Conservation (phyloP, 805 yeast species). For the Scheffersomyces amazonensis region DNA sequence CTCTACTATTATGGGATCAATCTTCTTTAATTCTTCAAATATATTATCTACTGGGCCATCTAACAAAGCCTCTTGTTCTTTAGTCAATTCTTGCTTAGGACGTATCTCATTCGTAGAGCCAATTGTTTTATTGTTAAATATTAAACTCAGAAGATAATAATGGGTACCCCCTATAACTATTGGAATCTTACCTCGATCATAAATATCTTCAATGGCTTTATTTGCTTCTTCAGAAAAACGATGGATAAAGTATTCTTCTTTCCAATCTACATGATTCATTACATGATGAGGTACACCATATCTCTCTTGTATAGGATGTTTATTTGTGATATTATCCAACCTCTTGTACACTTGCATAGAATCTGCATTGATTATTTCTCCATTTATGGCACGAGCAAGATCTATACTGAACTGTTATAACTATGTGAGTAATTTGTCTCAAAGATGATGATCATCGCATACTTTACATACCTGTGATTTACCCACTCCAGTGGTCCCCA, state of each 20-base stretch:
- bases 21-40: conserved; percentile 42
- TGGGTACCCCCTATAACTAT: conserved; percentile 96
- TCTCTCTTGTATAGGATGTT: conserved; percentile 81
- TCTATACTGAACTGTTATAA: conserved; percentile 61
- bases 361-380: conserved; percentile 93
- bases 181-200: conserved; percentile 68
- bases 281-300: conserved; percentile 80
- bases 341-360: conserved; percentile 92
- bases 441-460: neutral
- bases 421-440: conserved; percentile 2
- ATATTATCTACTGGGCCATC: conserved; percentile 54
- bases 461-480: conserved; percentile 63
- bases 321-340: conserved; percentile 78
- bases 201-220: conserved; percentile 60
- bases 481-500: conserved; percentile 97
- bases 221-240: conserved; percentile 73
- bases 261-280: conserved; percentile 80
- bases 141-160: conserved; percentile 77
- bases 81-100: conserved; percentile 26
- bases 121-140: conserved; percentile 69
- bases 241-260: conserved; percentile 77
- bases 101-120: conserved; percentile 22
- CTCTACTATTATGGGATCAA: conserved; percentile 70
- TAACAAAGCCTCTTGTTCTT: conserved; percentile 38
- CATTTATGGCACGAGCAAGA: conserved; percentile 70